These are phyloP conservation scores for Cymbopogon flexuosus DNA, from an alignment of 202 grass and related monocot genomes.

Conservation along the genomic window DNA sequence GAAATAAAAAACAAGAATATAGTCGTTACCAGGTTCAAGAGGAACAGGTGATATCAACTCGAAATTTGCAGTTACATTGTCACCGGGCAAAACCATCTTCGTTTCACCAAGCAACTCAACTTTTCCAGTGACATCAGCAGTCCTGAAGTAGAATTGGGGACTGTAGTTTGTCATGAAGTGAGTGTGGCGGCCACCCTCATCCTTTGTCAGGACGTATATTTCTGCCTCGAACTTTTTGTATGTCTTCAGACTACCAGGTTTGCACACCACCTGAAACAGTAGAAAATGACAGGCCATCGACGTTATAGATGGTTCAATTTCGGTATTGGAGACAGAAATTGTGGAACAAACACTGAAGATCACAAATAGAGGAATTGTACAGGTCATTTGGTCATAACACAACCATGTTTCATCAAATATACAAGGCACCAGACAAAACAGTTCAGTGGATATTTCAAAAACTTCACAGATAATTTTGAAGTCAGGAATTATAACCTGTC, in stretches of 20 bases:
- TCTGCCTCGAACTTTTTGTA: conserved; percentile 88
- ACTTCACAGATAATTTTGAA: neutral
- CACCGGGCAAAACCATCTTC: conserved; percentile 96
- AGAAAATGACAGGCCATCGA: neutral
- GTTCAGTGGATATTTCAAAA: neutral
- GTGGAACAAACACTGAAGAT: neutral
- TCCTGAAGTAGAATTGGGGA: conserved; percentile 96
- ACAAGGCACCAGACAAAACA: neutral
- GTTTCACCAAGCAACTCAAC: conserved; percentile 52
- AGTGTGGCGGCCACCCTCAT: conserved; percentile 95
- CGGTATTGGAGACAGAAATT: neutral
- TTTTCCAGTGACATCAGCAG: conserved; percentile 89
- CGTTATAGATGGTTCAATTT: neutral
- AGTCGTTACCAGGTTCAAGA: conserved; percentile 64
- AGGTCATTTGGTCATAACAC: neutral
- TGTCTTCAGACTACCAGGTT: conserved; percentile 75
- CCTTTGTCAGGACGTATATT: conserved; percentile 85
- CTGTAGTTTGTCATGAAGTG: conserved; percentile 87
- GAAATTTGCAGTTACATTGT: conserved; percentile 79
- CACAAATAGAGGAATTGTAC: neutral
- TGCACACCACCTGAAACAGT: conserved; percentile 67
- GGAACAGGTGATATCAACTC: conserved; percentile 84
- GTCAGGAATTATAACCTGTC: conserved; percentile 49
- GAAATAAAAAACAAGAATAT: neutral
- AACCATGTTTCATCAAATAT: neutral